Evolutionary conservation across 495 filamentous ascomycete genomes (phyloP), one percentile per base, ranked within the genome.

Genomic region (Penicillium flavigenum): DNA sequence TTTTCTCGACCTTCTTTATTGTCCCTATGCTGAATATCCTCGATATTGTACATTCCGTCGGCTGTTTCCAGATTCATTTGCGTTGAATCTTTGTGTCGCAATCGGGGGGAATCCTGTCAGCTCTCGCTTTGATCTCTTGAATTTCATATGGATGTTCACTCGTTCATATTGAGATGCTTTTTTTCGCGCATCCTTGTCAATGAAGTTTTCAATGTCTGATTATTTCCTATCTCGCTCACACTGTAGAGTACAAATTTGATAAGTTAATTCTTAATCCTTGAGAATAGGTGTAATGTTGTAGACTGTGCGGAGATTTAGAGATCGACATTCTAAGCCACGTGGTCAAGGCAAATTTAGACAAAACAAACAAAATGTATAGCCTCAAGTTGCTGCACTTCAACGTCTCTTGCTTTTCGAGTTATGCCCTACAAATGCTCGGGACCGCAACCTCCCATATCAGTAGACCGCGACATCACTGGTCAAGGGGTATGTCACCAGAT

Each of bases 31-130:
- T 59, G 43, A 49, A 58, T 51, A 31, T 57, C 46, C 59, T 60
- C 52, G 47, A 61, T 57, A 19, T 47, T 70, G 68, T 70, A 68
- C 57, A 70, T 61, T 65, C 49, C 34, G 36, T 57, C 60, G 45
- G 51, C 31, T 59, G 51, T 66, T 31, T 64, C 54, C 59, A 67
- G 57, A 57, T 63, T 67, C 54, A 60, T 39, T 52, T 16, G 11
- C 29, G 42, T 54, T 36, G 19, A 22, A 22, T 39, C 3, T 32
- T 39, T 16, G 26, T 24, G 32, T 51, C 32, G 48, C 34, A 38
- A 51, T 39, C 36, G 36, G 27, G 42, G 11, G 11, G 51, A 7
- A 36, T 36, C 17, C 46, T 46, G 17, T 47, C 44, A 27, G 41
- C 17, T 32, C 19, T 54, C 20, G 51, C 22, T 46, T 36, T 32